Evolutionary conservation across 2,329 filamentous ascomycete genomes (phyloP).

Genomic region (Talaromyces marneffei): DNA sequence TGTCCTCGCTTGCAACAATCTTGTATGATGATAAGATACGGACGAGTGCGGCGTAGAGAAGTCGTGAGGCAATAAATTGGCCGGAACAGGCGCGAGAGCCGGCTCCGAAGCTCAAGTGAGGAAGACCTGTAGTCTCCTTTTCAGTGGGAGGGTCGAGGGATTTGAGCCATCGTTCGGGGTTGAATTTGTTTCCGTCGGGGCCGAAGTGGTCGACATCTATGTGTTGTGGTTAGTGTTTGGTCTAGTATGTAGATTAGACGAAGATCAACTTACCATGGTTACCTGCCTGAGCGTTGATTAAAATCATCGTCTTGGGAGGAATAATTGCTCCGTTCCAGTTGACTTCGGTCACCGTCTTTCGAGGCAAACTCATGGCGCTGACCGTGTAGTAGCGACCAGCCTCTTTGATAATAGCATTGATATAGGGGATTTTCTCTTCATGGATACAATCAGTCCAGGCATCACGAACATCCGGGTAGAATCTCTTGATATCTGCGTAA

Average conservation of each 20-base stretch:
- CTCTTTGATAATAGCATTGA: constrained; percentile 70
- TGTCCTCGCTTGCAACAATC: constrained; percentile 44
- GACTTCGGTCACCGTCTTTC: constrained; percentile 62
- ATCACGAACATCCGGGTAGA: constrained; percentile 47
- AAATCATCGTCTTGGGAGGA: constrained; percentile 66
- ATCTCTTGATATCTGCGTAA: constrained; percentile 59
- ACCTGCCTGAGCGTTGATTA: constrained; percentile 68
- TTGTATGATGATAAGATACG: constrained; percentile 51
- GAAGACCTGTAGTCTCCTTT: constrained; percentile 46
- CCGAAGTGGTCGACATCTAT: constrained; percentile 56
- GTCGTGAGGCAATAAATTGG: constrained; percentile 51
- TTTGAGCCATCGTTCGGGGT: constrained; percentile 60
- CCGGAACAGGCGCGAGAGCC: constrained; percentile 56
- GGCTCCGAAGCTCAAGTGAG: constrained; percentile 53
- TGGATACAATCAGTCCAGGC: constrained; percentile 58
- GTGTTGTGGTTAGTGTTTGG: background rate
- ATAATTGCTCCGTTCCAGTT: constrained; percentile 60
- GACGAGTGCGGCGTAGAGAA: constrained; percentile 51
- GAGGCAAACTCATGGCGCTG: constrained; percentile 65
- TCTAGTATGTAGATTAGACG: no score
- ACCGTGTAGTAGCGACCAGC: constrained; percentile 69
- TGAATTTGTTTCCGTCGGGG: constrained; percentile 51
- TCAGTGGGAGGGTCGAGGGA: constrained; percentile 31
- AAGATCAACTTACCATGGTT: constrained; percentile 45
- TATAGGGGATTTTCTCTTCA: constrained; percentile 66